Evolutionary conservation across 768 basidiomycete species (phyloP).

Genomic region (Mycena haematopus): DNA sequence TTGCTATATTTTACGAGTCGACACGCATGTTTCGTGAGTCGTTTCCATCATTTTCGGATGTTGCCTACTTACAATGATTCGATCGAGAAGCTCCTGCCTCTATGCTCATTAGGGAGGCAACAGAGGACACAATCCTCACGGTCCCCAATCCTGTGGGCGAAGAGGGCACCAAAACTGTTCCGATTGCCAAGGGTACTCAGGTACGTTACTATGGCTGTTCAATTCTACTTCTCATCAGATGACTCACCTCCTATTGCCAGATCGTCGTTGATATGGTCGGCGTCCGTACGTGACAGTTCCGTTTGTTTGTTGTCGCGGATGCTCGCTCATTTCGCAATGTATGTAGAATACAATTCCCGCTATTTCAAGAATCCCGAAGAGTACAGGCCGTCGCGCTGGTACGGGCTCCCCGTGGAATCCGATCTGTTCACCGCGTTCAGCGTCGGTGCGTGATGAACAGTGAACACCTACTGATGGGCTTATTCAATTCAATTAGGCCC

Average conservation of each 20-base stretch:
- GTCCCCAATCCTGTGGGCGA: slow-evolving; percentile 36
- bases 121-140: slow-evolving; percentile 36
- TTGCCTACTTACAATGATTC: not conserved
- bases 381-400: slow-evolving; percentile 59
- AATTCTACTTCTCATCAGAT: not conserved
- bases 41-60: not conserved
- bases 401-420: slow-evolving; percentile 47
- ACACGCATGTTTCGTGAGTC: slow-evolving; percentile 38
- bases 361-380: slow-evolving; percentile 56
- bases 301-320: too few relatives aligned
- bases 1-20: slow-evolving; percentile 40
- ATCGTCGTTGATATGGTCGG: slow-evolving; percentile 38
- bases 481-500: slow-evolving; percentile 37
- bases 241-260: not conserved
- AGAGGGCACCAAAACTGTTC: slow-evolving; percentile 33
- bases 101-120: slow-evolving; percentile 36
- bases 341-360: slow-evolving; percentile 58
- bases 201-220: too few relatives aligned
- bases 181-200: slow-evolving; percentile 32
- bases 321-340: too few relatives aligned
- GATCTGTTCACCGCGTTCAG: slow-evolving; percentile 56
- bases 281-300: slow-evolving; percentile 30
- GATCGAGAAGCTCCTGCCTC: slow-evolving; percentile 30
- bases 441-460: slow-evolving; percentile 28
- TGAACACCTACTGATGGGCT: not conserved